phyloP scores from a whole-genome alignment of 306 rosid genomes.

The Parietaria judaica region DNA sequence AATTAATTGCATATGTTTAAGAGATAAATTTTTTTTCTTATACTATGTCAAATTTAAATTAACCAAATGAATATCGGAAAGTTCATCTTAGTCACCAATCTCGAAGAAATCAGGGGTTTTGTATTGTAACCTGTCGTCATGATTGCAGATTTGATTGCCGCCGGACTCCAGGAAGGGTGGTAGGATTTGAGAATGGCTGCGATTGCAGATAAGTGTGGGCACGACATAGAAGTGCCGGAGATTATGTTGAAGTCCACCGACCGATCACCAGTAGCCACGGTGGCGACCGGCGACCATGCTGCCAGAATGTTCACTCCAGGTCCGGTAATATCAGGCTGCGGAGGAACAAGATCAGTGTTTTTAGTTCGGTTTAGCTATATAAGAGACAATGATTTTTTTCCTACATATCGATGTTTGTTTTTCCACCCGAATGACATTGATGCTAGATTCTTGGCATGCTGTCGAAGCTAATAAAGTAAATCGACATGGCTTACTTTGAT shows the following conservation, averaged over 20 bases:
- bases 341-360: not conserved
- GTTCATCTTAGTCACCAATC: no score
- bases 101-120: not conserved
- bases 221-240: conserved; percentile 67
- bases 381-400: no score
- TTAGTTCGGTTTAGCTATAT: not conserved
- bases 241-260: conserved; percentile 48
- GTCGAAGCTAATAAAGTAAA: no score
- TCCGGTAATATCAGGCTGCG: conserved; percentile 59
- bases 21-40: no score
- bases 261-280: conserved; percentile 33
- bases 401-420: no score
- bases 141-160: conserved; percentile 60
- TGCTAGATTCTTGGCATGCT: no score
- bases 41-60: no score
- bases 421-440: no score
- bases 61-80: no score
- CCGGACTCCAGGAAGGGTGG: conserved; percentile 54
- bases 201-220: conserved; percentile 53
- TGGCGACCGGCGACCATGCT: conserved; percentile 61
- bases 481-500: conserved; percentile 38
- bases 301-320: conserved; percentile 65
- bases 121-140: conserved; percentile 45
- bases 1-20: no score
- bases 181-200: conserved; percentile 44